phyloP scores from a whole-genome alignment of 75 land plant species.

The Isoetes taiwanensis region DNA sequence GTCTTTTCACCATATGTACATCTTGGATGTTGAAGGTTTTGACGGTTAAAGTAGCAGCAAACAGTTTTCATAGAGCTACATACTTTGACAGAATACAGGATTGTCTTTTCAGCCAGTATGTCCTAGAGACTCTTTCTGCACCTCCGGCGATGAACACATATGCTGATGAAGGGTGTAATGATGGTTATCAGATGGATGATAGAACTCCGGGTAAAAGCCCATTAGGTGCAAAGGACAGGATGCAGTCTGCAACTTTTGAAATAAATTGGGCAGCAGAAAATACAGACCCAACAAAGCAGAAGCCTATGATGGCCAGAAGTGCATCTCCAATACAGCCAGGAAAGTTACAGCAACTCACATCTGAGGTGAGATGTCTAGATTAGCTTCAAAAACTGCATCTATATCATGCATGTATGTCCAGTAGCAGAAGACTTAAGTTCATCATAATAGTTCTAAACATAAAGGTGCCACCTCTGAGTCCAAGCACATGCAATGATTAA shows the following conservation, averaged over 20 bases:
- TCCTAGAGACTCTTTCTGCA: conserved; percentile 20
- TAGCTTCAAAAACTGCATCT: no score
- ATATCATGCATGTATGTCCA: no score
- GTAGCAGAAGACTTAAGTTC: no score
- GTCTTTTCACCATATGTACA: conserved; percentile 23
- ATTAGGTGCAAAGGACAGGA: neutral
- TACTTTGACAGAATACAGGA: conserved; percentile 36
- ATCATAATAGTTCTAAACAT: no score
- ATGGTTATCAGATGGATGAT: no score
- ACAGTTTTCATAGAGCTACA: conserved; percentile 30
- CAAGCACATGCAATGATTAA: no score
- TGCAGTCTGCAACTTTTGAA: neutral
- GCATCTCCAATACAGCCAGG: conserved; percentile 12
- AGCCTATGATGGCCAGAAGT: conserved; percentile 6
- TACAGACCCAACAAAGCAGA: neutral
- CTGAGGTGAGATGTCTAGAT: conserved; percentile 22
- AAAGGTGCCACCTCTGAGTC: no score
- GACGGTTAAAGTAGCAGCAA: conserved; percentile 24
- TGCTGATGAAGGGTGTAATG: no score
- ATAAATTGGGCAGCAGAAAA: neutral
- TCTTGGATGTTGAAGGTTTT: conserved; percentile 30
- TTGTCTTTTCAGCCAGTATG: conserved; percentile 27
- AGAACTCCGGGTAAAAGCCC: no score
- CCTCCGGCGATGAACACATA: conserved; percentile 25
- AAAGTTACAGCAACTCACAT: conserved; percentile 19